Percentiles rank a stretch among this genome's conserved stretches.
These are phyloP conservation scores for Nannizziopsis arthrosporioides DNA, from an alignment of 2,329 filamentous ascomycete species.

Conservation along the genomic window DNA sequence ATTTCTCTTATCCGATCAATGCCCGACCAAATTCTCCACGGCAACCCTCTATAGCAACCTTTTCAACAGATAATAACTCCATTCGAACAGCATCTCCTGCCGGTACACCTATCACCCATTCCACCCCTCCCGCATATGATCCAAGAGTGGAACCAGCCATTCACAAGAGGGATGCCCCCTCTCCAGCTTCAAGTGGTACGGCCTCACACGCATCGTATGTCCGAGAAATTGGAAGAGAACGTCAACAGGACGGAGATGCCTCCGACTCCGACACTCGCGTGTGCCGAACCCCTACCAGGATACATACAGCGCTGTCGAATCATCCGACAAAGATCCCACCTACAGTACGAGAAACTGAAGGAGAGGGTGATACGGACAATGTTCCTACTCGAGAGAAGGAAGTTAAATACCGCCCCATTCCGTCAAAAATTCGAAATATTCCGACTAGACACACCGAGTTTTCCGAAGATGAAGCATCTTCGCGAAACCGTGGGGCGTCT, in stretches of 20 bases:
- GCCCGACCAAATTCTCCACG: constrained; percentile 33
- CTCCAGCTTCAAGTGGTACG: background rate
- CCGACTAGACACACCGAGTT: background rate
- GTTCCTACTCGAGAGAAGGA: too few species aligned
- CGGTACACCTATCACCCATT: background rate
- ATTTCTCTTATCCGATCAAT: constrained; percentile 39
- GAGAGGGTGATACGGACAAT: too few species aligned
- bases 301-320: too few species aligned
- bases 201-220: background rate
- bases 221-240: too few species aligned
- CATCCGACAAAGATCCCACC: too few species aligned
- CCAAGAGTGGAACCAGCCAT: background rate
- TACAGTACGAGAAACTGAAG: too few species aligned
- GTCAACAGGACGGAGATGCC: constrained; percentile 7
- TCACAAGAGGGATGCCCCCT: background rate
- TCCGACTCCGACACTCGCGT: background rate
- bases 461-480: background rate
- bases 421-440: background rate
- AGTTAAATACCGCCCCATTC: background rate
- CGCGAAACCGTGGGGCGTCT: background rate
- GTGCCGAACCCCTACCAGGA: too few species aligned
- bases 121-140: background rate
- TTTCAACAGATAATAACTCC: constrained; percentile 2
- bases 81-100: constrained; percentile 4
- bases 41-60: constrained; percentile 15